phyloP scores from a whole-genome alignment of 306 rosid species.

The Rosa rugosa region DNA sequence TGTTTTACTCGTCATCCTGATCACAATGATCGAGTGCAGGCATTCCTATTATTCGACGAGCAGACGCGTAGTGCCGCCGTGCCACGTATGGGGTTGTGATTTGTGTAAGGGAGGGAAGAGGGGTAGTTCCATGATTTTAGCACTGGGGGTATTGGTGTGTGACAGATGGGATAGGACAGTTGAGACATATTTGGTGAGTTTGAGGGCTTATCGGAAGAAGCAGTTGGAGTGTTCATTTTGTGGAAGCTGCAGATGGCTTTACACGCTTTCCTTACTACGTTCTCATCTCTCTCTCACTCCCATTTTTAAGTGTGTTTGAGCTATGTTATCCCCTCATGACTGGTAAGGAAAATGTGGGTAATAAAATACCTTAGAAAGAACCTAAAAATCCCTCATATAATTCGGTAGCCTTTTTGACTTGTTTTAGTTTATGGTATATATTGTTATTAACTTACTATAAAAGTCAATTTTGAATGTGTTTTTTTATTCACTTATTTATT shows the following conservation, averaged over 20 bases:
- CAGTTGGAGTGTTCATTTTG: conserved; percentile 2
- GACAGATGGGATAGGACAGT: background rate
- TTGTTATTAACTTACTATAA: too few species aligned
- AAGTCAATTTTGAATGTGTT: too few species aligned
- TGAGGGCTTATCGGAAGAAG: background rate
- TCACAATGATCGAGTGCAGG: background rate
- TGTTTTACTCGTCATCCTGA: background rate
- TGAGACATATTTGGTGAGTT: conserved; percentile 7
- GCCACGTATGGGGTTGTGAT: background rate
- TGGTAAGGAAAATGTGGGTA: background rate
- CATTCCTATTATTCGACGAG: background rate
- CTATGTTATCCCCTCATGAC: background rate
- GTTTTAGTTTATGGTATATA: too few species aligned
- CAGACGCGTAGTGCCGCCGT: background rate
- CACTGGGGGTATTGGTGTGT: background rate
- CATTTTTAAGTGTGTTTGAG: background rate
- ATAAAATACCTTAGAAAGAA: background rate
- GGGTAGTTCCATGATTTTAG: background rate
- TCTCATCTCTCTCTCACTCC: background rate
- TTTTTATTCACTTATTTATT: too few species aligned
- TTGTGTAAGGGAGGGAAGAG: background rate
- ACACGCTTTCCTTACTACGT: background rate
- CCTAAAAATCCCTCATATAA: background rate
- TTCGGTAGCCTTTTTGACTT: background rate
- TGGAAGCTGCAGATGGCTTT: background rate